Evolutionary conservation across 345 rosid species (phyloP).

Genomic region (Eucalyptus tenuipes): DNA sequence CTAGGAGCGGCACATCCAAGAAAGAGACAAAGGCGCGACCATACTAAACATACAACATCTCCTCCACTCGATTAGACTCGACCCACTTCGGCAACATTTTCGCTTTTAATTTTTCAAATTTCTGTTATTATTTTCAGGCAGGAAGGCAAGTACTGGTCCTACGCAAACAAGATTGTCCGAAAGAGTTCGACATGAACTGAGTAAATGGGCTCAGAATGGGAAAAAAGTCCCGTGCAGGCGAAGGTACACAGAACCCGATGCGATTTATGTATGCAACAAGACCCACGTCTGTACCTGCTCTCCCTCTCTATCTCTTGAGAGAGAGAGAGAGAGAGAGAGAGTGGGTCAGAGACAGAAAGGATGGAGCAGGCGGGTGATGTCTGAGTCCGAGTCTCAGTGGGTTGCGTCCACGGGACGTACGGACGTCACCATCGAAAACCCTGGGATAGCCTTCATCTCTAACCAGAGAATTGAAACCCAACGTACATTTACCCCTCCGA

Average conservation of each 20-base stretch:
- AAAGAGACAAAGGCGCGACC: not conserved
- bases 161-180: not conserved
- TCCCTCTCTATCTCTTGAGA: not conserved
- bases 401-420: not conserved
- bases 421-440: not conserved
- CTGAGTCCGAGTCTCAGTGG: not conserved
- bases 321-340: not conserved
- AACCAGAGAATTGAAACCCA: not conserved
- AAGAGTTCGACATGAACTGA: not conserved
- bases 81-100: not conserved
- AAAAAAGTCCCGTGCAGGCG: not conserved
- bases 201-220: not conserved
- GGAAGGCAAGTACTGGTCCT: not conserved
- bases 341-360: not conserved
- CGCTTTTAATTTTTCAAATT: not conserved
- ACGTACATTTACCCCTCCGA: not conserved
- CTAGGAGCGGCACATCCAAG: not conserved
- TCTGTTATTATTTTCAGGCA: not conserved
- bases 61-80: not conserved
- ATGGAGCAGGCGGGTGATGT: not conserved
- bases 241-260: not conserved
- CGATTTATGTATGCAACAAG: not conserved
- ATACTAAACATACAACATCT: not conserved
- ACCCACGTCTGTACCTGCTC: not conserved
- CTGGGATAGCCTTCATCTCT: not conserved